Evolutionary conservation across 208 protist genomes (phyloP).

Genomic region (Angomonas ambiguus): DNA sequence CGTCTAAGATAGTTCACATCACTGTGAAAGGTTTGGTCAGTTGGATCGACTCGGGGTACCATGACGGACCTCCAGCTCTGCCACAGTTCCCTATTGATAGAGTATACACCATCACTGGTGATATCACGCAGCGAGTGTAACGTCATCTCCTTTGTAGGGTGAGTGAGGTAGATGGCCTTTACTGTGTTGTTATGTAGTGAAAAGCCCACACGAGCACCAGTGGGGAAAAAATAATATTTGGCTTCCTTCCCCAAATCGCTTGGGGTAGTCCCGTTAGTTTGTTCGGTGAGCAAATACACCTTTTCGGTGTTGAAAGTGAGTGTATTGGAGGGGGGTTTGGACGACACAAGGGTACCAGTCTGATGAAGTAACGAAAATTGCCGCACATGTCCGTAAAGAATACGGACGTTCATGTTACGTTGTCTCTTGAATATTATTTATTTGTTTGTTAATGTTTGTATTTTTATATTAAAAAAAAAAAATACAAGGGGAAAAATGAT

Average conservation of each 20-base stretch:
- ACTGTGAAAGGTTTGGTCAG: background rate
- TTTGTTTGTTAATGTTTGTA: background rate
- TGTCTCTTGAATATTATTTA: background rate
- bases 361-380: background rate
- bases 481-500: background rate
- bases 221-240: background rate
- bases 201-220: background rate
- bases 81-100: background rate
- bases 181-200: background rate
- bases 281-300: background rate
- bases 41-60: background rate
- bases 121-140: background rate
- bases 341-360: background rate
- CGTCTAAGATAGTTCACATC: background rate
- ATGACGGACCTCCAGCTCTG: background rate
- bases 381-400: background rate
- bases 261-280: background rate
- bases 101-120: background rate
- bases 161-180: background rate
- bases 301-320: no score
- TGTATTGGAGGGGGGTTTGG: background rate
- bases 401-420: background rate
- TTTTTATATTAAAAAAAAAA: background rate
- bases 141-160: background rate
- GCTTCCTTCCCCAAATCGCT: background rate